Evolutionary conservation across 768 basidiomycete genomes (phyloP).

Genomic region (Sporobolomyces phaffii): DNA sequence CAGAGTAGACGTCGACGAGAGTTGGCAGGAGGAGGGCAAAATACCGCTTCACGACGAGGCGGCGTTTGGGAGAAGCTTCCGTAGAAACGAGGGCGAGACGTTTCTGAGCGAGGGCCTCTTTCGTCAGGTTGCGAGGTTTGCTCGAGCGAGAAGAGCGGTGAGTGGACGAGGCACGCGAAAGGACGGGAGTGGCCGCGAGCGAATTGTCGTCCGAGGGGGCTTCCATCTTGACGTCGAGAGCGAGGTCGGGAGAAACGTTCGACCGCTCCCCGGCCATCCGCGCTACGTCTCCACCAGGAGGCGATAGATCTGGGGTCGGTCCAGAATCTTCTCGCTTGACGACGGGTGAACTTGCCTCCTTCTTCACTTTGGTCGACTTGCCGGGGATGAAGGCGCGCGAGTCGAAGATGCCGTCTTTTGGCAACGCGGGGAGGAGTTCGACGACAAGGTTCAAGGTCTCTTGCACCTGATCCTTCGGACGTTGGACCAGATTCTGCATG

Average conservation of each 20-base stretch:
- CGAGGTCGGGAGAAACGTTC: conserved; percentile 2
- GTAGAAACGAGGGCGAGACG: conserved; percentile 58
- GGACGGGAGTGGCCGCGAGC: conserved; percentile 42
- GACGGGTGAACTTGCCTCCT: background rate
- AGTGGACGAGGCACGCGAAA: conserved; percentile 40
- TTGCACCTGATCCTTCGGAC: conserved; percentile 95
- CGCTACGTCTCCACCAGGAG: conserved; percentile 3
- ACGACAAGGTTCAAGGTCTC: conserved; percentile 82
- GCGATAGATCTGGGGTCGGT: conserved; percentile 25
- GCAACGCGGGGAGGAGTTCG: conserved; percentile 85
- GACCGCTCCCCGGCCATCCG: conserved; percentile 8
- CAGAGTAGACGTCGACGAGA: conserved; percentile 97
- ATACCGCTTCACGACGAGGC: conserved; percentile 67
- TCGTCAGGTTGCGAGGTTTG: conserved; percentile 24
- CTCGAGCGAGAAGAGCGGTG: conserved; percentile 44
- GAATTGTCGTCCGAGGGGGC: conserved; percentile 28
- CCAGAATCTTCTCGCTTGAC: conserved; percentile 39
- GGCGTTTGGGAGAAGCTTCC: conserved; percentile 61
- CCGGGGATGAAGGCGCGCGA: conserved; percentile 46
- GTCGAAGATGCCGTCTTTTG: conserved; percentile 96
- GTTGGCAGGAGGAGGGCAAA: conserved; percentile 86
- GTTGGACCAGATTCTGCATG: conserved; percentile 92
- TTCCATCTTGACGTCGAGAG: conserved; percentile 31
- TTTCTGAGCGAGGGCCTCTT: conserved; percentile 50
- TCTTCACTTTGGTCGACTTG: conserved; percentile 27